phyloP scores from a whole-genome alignment of 208 protist genomes.

The Phytomonas francai region DNA sequence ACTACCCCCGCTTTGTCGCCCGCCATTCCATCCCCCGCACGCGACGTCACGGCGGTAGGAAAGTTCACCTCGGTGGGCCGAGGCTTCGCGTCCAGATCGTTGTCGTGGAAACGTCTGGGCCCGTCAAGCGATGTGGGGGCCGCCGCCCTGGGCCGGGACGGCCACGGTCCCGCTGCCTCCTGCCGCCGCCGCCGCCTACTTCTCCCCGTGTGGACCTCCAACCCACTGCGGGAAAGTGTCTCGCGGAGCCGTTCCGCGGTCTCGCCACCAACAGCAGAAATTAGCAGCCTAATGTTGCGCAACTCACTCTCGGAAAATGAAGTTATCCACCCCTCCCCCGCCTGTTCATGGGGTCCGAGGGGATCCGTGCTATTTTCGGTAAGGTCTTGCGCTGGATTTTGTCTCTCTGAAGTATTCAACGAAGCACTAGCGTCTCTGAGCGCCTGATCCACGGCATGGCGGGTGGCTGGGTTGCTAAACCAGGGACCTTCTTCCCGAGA shows the following conservation, averaged over 20 bases:
- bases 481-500: slow-evolving; percentile 30
- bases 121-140: background rate
- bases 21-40: background rate
- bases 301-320: slow-evolving; percentile 36
- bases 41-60: background rate
- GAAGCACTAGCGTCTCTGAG: slow-evolving; percentile 13
- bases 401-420: too few species aligned
- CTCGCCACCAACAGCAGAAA: slow-evolving; percentile 26
- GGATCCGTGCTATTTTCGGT: background rate
- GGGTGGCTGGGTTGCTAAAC: slow-evolving; percentile 21
- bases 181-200: slow-evolving; percentile 9
- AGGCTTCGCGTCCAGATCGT: background rate
- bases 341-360: background rate
- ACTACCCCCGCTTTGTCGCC: background rate
- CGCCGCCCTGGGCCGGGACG: slow-evolving; percentile 7
- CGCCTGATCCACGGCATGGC: slow-evolving; percentile 16
- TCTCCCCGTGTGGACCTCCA: slow-evolving; percentile 16
- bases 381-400: too few species aligned
- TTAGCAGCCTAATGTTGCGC: slow-evolving; percentile 43
- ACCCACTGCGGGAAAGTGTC: slow-evolving; percentile 18
- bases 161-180: slow-evolving; percentile 21
- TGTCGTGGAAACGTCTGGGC: background rate
- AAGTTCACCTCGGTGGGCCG: background rate
- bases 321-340: background rate
- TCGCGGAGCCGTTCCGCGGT: slow-evolving; percentile 28